Evolutionary conservation across 768 basidiomycete species (phyloP).

Genomic region (Leccinum fibrillosum): DNA sequence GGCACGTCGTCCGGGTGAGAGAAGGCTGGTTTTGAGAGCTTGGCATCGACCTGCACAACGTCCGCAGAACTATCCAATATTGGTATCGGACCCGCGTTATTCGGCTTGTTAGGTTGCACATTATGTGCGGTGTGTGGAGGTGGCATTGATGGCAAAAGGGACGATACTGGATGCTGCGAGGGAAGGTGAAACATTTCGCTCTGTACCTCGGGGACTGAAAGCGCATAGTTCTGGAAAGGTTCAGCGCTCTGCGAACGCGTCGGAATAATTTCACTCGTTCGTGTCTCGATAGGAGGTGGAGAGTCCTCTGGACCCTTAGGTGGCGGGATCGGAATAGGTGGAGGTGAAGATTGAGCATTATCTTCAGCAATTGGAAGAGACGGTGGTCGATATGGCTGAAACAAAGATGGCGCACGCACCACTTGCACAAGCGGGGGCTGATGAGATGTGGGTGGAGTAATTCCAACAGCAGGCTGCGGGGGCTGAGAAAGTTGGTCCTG

Average conservation of each 20-base stretch:
- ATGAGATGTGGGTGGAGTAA: constrained; percentile 9
- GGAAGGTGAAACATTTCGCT: constrained; percentile 27
- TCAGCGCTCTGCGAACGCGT: constrained; percentile 14
- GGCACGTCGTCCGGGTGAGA: constrained; percentile 7
- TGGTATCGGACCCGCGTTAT: neutral
- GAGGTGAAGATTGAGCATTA: constrained; percentile 24
- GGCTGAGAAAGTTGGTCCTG: constrained; percentile 20
- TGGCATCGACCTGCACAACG: constrained; percentile 4
- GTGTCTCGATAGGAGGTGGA: constrained; percentile 20
- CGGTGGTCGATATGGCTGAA: constrained; percentile 23
- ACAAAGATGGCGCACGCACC: constrained; percentile 21
- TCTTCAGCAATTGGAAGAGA: constrained; percentile 17
- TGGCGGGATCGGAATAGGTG: constrained; percentile 29
- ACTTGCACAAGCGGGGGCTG: constrained; percentile 10
- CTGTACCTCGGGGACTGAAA: constrained; percentile 13
- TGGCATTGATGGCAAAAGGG: neutral
- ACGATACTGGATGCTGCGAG: neutral
- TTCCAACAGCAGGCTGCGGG: constrained; percentile 12
- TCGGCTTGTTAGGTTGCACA: constrained; percentile 6
- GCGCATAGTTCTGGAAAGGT: neutral
- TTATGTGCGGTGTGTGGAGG: constrained; percentile 2
- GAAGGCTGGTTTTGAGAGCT: constrained; percentile 1
- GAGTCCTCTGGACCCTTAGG: constrained; percentile 24
- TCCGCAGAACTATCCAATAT: neutral
- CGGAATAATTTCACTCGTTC: constrained; percentile 26